These are phyloP conservation scores for Luffa aegyptiaca DNA, from an alignment of 306 rosid species.

Conservation along the genomic window DNA sequence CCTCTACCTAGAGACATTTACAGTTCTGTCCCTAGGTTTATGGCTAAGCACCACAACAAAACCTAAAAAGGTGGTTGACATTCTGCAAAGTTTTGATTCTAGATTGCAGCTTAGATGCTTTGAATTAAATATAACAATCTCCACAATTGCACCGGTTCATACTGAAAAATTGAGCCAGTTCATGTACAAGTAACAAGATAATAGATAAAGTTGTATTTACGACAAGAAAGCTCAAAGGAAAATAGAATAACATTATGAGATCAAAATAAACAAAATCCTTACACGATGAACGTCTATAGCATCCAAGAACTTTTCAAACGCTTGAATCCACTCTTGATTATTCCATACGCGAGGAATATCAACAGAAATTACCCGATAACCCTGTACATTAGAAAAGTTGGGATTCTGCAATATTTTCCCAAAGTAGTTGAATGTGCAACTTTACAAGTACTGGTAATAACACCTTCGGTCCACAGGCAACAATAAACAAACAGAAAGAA, in stretches of 20 bases:
- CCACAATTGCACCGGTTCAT: background rate
- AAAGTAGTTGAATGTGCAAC: background rate
- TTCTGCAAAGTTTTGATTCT: background rate
- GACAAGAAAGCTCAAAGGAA: background rate
- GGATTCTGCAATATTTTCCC: background rate
- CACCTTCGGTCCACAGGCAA: background rate
- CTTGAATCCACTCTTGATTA: slow-evolving; percentile 88
- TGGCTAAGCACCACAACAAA: background rate
- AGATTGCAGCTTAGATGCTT: background rate
- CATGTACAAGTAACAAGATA: background rate
- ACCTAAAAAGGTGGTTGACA: background rate
- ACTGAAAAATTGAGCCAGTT: background rate
- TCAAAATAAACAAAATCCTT: slow-evolving; percentile 19
- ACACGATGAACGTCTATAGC: slow-evolving; percentile 97
- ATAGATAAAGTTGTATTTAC: background rate
- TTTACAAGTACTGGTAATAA: background rate
- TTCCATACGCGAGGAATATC: slow-evolving; percentile 95
- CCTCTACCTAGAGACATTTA: background rate
- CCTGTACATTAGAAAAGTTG: slow-evolving; percentile 37
- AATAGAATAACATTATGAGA: background rate
- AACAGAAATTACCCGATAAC: slow-evolving; percentile 88
- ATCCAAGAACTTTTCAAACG: slow-evolving; percentile 97
- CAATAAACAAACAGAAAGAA: background rate
- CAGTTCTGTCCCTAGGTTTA: background rate
- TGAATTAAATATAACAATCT: background rate